phyloP scores from a whole-genome alignment of 306 rosid genomes.

The Amphicarpaea edgeworthii region DNA sequence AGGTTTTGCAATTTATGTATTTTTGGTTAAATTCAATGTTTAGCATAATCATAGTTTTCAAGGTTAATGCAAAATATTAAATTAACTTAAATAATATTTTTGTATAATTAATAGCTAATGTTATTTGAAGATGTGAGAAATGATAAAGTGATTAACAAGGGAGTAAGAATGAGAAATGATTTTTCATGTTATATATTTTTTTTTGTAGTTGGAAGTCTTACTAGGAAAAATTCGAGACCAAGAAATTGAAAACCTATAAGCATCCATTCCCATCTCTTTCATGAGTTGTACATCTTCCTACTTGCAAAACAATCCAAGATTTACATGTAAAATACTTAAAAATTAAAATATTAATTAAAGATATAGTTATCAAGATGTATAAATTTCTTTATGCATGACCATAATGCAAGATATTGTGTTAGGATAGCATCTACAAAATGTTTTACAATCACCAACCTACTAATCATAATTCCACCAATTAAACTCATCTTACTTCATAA shows the following conservation, averaged over 20 bases:
- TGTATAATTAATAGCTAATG: too few species aligned
- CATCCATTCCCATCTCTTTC: constrained; percentile 91
- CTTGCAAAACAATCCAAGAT: constrained; percentile 4
- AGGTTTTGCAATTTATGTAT: background rate
- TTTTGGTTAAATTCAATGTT: too few species aligned
- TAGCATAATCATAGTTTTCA: background rate
- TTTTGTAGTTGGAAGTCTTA: constrained; percentile 45
- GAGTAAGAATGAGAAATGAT: too few species aligned
- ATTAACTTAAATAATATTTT: background rate
- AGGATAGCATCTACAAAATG: background rate
- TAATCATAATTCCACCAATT: too few species aligned
- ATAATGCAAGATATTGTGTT: background rate
- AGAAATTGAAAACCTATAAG: constrained; percentile 89
- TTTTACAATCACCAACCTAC: background rate
- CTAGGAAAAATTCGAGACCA: constrained; percentile 92
- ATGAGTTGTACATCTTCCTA: constrained; percentile 84
- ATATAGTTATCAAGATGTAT: background rate
- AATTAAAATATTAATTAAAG: background rate
- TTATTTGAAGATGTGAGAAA: background rate
- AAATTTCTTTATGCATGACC: background rate
- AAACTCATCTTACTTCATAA: constrained; percentile 53
- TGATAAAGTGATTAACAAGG: background rate
- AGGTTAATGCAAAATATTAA: background rate
- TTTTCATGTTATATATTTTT: too few species aligned
- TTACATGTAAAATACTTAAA: background rate